Evolutionary conservation across 352 stramenopile species (phyloP), one percentile per base, ranked within the genome.

Genomic region (Sclerospora graminicola): DNA sequence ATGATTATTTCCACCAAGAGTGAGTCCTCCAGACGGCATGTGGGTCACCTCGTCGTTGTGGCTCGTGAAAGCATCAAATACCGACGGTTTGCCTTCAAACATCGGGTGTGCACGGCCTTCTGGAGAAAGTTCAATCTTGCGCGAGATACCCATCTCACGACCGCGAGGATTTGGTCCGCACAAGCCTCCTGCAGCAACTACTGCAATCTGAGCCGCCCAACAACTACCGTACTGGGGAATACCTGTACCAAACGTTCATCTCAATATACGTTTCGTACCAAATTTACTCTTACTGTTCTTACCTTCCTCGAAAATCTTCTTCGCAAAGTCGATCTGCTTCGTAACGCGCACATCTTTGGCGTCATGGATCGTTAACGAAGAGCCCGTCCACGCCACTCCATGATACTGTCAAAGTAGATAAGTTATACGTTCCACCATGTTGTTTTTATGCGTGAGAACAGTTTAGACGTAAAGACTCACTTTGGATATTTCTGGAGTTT

Each of bases 1-100:
- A 60, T 85, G 85, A 43, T 70, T 57, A 50, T 84, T 90, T 18
- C 66, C 58, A 6, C 69, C 59, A 15, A 90, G 65, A 11, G 57
- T 27, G 11, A 90, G 57, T n/a, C 69, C 66, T 19, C 75, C 71
- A 14, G 66, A 58, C 14, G 60, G 65, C 47, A 88, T 68, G 63
- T 88, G 70, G 30, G 76, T 88, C 47, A 87, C 64, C 58, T 90
- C 73, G 45, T 90, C 79, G 40, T 86, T 84, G 57, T 90, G 79
- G 53, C 70, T 86, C 38, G 67, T 86, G 54, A 88, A 88, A 11
- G 73, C 75, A 31, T 85, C 75, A 56, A 87, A 90, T 16, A 90
- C 79, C 8, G 60, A 72, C 30, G 79, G 71, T 33, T 88, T 88
- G 46, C 76, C 76, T 24, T 90, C 75, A 42, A 71, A 90, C 75